A percentile compares a stretch with the other conserved stretches of the same genome.
Evolutionary conservation across 2,329 filamentous ascomycete species (phyloP).

Genomic region (Hypomyces rosellus): DNA sequence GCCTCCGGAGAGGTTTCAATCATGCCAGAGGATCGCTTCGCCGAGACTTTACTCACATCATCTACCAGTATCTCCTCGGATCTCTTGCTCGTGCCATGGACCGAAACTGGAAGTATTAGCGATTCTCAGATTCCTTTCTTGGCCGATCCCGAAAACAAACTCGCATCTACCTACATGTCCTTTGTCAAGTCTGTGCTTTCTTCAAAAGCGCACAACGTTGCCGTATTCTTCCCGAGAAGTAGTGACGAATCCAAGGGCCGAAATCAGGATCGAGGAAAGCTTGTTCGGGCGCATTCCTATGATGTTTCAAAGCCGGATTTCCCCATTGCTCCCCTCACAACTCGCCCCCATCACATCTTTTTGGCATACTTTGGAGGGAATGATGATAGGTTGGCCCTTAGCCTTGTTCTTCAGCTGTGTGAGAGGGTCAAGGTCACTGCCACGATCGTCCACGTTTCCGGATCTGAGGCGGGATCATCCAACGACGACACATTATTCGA

Average conservation of each 20-base stretch:
- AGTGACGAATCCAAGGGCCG: conserved; percentile 28
- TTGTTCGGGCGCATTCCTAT: conserved; percentile 52
- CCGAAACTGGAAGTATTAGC: conserved; percentile 67
- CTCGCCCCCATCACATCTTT: conserved; percentile 77
- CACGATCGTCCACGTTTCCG: conserved; percentile 52
- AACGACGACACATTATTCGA: conserved; percentile 11
- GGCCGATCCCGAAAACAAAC: conserved; percentile 28
- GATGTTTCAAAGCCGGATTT: conserved; percentile 50
- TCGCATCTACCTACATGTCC: conserved; percentile 52
- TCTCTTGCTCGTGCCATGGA: conserved; percentile 83
- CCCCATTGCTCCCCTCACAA: conserved; percentile 50
- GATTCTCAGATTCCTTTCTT: conserved; percentile 42
- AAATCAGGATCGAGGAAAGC: conserved; percentile 26
- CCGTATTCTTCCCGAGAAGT: conserved; percentile 71
- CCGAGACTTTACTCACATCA: conserved; percentile 66
- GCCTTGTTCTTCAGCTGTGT: conserved; percentile 77
- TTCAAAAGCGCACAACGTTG: conserved; percentile 61
- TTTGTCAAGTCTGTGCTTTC: conserved; percentile 68
- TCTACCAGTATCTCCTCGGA: conserved; percentile 65
- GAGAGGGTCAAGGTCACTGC: conserved; percentile 73
- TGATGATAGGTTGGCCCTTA: conserved; percentile 75
- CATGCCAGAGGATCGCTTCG: conserved; percentile 69
- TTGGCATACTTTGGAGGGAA: conserved; percentile 78
- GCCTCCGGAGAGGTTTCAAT: conserved; percentile 77
- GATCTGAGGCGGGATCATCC: conserved; percentile 1